Percentiles rank a stretch among this genome's conserved stretches.
Evolutionary conservation across 1,139 yeast genomes (phyloP).

Genomic region (Saccharomycopsis crataegensis): DNA sequence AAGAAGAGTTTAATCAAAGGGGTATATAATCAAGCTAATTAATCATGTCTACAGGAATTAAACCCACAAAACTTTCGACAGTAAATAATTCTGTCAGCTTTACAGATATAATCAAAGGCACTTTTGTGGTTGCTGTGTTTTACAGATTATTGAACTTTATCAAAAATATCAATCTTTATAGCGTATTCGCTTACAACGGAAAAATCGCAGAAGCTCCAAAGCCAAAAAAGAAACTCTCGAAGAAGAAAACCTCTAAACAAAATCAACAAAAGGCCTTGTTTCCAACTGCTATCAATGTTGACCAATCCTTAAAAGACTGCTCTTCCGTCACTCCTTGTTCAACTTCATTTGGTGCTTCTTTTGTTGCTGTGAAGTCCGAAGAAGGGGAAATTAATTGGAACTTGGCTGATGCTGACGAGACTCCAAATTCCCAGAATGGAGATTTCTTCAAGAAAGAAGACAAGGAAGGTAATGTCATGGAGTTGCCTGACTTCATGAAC

Average conservation of each 20-base stretch:
- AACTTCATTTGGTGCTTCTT: slow-evolving; percentile 17
- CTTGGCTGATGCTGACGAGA: slow-evolving; percentile 4
- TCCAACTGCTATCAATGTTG: slow-evolving; percentile 11
- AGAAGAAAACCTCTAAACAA: background rate
- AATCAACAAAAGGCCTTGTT: slow-evolving; percentile 6
- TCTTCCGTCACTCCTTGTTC: slow-evolving; percentile 18
- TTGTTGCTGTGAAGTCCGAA: slow-evolving; percentile 16
- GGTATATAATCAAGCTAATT: no score
- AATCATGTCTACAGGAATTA: no score
- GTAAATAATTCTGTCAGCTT: background rate
- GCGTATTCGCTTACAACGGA: background rate
- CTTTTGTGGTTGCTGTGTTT: slow-evolving; percentile 6
- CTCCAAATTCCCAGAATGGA: slow-evolving; percentile 3
- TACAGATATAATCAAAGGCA: slow-evolving; percentile 6
- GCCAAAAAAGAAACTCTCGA: background rate
- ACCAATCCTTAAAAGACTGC: slow-evolving; percentile 1
- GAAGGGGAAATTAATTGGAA: slow-evolving; percentile 16
- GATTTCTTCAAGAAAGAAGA: slow-evolving; percentile 1
- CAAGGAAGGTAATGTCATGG: background rate
- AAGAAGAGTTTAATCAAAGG: no score
- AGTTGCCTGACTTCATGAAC: slow-evolving; percentile 9
- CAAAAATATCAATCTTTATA: slow-evolving; percentile 1
- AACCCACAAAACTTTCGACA: background rate
- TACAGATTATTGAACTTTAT: slow-evolving; percentile 6
- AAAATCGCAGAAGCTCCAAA: background rate